These are phyloP conservation scores for Trypanosoma mega DNA, from an alignment of 208 protist genomes.

Conservation along the genomic window DNA sequence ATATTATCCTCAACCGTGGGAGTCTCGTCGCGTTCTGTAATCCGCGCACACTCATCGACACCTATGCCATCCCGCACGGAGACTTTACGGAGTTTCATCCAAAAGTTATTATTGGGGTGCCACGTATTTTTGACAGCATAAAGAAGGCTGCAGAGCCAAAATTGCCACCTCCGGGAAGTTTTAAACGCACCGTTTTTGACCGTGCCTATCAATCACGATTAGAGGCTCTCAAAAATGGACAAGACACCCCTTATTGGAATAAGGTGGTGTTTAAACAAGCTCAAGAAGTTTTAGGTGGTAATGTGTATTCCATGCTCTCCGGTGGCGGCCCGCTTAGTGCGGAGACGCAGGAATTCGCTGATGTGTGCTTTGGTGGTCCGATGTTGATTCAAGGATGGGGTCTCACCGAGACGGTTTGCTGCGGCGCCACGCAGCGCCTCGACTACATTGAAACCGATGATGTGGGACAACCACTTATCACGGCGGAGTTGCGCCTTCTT, in stretches of 20 bases:
- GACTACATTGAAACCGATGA: slow-evolving; percentile 65
- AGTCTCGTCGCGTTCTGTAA: slow-evolving; percentile 72
- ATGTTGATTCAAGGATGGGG: slow-evolving; percentile 86
- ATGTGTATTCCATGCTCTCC: slow-evolving; percentile 62
- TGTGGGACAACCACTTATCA: slow-evolving; percentile 72
- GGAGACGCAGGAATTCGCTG: slow-evolving; percentile 80
- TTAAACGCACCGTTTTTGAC: slow-evolving; percentile 74
- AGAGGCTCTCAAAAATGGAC: slow-evolving; percentile 61
- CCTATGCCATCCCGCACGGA: slow-evolving; percentile 62
- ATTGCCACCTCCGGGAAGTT: slow-evolving; percentile 46
- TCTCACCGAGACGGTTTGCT: slow-evolving; percentile 83
- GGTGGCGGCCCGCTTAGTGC: slow-evolving; percentile 78
- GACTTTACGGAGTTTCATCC: slow-evolving; percentile 81
- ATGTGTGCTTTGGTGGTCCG: slow-evolving; percentile 78
- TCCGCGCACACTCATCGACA: slow-evolving; percentile 77
- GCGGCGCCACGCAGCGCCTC: slow-evolving; percentile 49
- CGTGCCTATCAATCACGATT: slow-evolving; percentile 55
- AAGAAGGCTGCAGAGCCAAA: slow-evolving; percentile 75
- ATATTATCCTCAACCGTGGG: slow-evolving; percentile 64
- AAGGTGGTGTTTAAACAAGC: slow-evolving; percentile 64
- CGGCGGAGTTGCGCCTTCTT: slow-evolving; percentile 87
- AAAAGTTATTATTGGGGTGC: slow-evolving; percentile 73
- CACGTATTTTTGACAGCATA: slow-evolving; percentile 84
- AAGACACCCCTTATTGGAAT: slow-evolving; percentile 83
- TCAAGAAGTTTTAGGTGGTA: slow-evolving; percentile 64